Base-by-base conservation (phyloP, 192 early-diverging fungal genomes). In the Polychytrium aggregatum region DNA sequence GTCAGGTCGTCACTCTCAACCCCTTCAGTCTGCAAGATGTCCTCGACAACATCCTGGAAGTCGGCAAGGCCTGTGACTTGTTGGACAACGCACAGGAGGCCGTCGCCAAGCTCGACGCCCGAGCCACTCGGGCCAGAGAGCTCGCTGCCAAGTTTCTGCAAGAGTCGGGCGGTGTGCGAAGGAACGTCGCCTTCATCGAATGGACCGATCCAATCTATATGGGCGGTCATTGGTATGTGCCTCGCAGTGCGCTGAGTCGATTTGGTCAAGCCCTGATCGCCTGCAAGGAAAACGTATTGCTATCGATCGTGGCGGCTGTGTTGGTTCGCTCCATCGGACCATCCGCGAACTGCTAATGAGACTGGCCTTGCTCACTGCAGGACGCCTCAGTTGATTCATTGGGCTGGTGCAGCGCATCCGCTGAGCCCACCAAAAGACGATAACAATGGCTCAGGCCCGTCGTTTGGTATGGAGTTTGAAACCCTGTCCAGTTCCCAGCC, bases 201-300 rank as follows among this genome's bases (percentile, higher is more conserved):
- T 78, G 75, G 75, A 56, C 64, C 25, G 66, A 71, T 51, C 75
- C 75, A 17, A 56, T 69, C 18, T 74, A 63, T 41, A 67, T 68
- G 2, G 70, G 59, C 16, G 71, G 71, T 10, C 72, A 74, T 41
- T 77, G 71, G 65, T 61, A 33, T 1, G 38, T n/a, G n/a, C n/a
- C n/a, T n/a, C n/a, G n/a, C n/a, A n/a, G n/a, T n/a, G n/a, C n/a
- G n/a, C n/a, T n/a, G n/a, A n/a, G n/a, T n/a, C n/a, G n/a, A n/a
- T n/a, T n/a, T n/a, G n/a, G n/a, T n/a, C n/a, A n/a, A n/a, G n/a
- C n/a, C n/a, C n/a, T n/a, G n/a, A n/a, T n/a, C n/a, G n/a, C n/a
- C n/a, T n/a, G n/a, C n/a, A n/a, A n/a, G n/a, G n/a, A n/a, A n/a
- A n/a, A n/a, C n/a, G n/a, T n/a, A n/a, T n/a, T n/a, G n/a, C n/a